phyloP scores from a whole-genome alignment of 225 moss, liverwort and hornwort species.

The Rhytidiadelphus loreus region DNA sequence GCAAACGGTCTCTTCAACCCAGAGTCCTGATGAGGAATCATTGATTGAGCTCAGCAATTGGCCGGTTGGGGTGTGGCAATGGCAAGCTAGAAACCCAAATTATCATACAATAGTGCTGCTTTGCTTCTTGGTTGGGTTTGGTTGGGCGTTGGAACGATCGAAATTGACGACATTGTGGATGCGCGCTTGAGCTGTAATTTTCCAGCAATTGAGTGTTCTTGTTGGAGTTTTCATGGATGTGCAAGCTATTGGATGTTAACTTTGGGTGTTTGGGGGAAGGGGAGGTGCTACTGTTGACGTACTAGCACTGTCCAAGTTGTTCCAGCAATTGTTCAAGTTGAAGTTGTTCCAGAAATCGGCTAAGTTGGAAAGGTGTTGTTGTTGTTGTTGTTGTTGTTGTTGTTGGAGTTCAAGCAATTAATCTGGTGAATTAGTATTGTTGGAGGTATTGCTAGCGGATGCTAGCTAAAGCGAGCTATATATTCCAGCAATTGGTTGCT shows the following conservation, averaged over 20 bases:
- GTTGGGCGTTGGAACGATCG: neutral
- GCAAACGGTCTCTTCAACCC: slow-evolving; percentile 9
- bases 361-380: neutral
- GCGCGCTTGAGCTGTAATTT: neutral
- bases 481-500: neutral
- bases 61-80: neutral
- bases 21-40: neutral
- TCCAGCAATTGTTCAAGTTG: neutral
- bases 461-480: neutral
- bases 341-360: neutral
- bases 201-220: neutral
- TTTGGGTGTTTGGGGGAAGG: neutral
- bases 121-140: neutral
- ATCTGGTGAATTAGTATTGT: neutral
- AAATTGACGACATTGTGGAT: neutral
- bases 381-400: neutral
- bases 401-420: neutral
- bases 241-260: neutral
- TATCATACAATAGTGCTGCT: neutral
- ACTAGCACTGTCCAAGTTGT: neutral
- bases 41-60: neutral
- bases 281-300: neutral
- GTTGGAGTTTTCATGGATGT: neutral
- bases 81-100: neutral
- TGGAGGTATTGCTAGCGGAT: too few relatives aligned